A percentile compares a stretch with the other conserved stretches of the same genome.
These are phyloP conservation scores for Colletotrichum sp. DNA, from an alignment of 2,329 filamentous ascomycete genomes.

Conservation along the genomic window DNA sequence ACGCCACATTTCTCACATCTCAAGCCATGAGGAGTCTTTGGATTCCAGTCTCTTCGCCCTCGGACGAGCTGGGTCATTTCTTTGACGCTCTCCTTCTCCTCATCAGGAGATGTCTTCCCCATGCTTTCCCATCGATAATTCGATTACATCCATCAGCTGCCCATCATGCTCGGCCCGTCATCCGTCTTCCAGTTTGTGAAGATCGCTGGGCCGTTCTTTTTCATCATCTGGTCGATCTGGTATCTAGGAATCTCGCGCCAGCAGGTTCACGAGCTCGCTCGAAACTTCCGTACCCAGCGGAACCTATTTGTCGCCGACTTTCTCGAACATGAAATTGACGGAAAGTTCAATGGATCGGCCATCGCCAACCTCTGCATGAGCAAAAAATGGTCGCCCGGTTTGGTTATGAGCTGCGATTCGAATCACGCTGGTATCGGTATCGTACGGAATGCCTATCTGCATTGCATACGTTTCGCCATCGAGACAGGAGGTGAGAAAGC, in stretches of 20 bases:
- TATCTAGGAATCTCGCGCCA: constrained; percentile 25
- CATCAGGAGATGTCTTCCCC: background rate
- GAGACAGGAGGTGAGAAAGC: constrained; percentile 45
- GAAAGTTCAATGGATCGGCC: constrained; percentile 31
- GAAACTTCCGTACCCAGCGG: constrained; percentile 34
- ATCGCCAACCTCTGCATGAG: constrained; percentile 37
- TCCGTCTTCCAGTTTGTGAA: constrained; percentile 27
- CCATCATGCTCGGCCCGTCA: constrained; percentile 24
- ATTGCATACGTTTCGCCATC: constrained; percentile 50
- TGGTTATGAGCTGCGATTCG: constrained; percentile 48
- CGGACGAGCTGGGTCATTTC: background rate
- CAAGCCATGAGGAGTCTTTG: background rate
- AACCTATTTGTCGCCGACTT: constrained; percentile 36
- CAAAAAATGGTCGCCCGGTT: constrained; percentile 41
- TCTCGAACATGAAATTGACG: constrained; percentile 34
- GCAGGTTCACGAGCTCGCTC: constrained; percentile 27
- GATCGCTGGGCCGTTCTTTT: constrained; percentile 21
- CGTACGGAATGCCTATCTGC: constrained; percentile 48
- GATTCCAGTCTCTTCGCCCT: constrained; percentile 9
- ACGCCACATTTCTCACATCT: constrained; percentile 11
- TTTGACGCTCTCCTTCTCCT: background rate
- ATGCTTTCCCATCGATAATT: background rate
- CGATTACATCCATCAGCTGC: background rate
- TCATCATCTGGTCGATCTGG: constrained; percentile 28
- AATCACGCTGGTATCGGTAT: constrained; percentile 46